Conservation (phyloP, 2,329 filamentous ascomycete species). For the Leptosphaerulina australis region DNA sequence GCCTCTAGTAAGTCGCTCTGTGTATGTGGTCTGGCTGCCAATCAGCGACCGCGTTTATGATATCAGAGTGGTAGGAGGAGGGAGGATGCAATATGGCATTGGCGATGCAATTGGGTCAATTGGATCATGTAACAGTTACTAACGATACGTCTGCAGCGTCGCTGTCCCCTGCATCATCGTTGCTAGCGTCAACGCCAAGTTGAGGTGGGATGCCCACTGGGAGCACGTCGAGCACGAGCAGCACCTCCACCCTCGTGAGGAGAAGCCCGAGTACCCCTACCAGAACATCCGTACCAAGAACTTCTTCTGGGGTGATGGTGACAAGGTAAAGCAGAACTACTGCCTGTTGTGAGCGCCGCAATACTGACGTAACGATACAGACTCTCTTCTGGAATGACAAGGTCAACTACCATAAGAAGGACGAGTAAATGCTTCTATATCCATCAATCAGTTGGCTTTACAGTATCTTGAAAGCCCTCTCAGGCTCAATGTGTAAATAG, state of each 20-base stretch:
- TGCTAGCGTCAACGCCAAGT: conserved; percentile 80
- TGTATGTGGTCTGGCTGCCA: conserved; percentile 8
- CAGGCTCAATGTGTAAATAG: conserved; percentile 34
- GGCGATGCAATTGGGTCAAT: conserved; percentile 3
- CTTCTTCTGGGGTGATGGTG: conserved; percentile 92
- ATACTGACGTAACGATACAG: conserved; percentile 34
- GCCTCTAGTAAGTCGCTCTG: conserved; percentile 77
- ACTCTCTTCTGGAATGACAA: conserved; percentile 80
- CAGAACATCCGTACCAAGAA: conserved; percentile 98
- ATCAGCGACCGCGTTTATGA: conserved; percentile 12
- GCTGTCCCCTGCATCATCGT: conserved; percentile 75
- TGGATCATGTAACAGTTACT: conserved; percentile 10
- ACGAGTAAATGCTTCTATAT: conserved; percentile 56
- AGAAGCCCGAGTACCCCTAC: conserved; percentile 92
- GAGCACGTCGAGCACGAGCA: conserved; percentile 84
- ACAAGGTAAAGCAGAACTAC: conserved; percentile 70
- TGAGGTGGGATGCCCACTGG: conserved; percentile 95
- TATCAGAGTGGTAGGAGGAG: conserved; percentile 2
- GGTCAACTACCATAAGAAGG: conserved; percentile 97
- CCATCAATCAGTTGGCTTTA: conserved; percentile 10
- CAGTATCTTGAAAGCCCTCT: conserved; percentile 14
- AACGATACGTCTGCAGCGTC: conserved; percentile 61
- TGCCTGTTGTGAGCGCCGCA: not conserved
- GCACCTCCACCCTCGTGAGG: conserved; percentile 73
- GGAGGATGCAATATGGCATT: conserved; percentile 4